Percentiles rank a stretch among this genome's conserved stretches.
phyloP scores from a whole-genome alignment of 805 yeast species.

The Nematodospora valgi region DNA sequence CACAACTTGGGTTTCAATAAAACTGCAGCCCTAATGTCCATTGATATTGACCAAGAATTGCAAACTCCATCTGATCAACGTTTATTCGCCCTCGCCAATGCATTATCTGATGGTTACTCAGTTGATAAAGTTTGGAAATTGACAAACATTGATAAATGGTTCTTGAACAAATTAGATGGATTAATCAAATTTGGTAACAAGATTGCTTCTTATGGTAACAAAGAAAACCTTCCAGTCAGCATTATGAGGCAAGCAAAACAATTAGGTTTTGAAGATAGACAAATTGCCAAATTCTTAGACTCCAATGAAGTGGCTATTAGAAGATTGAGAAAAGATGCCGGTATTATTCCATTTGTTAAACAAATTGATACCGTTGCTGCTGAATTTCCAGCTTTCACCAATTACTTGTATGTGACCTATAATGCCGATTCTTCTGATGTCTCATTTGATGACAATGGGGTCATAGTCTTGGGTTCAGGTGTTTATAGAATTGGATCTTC shows the following conservation, averaged over 20 bases:
- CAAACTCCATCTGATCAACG: conserved; percentile 98
- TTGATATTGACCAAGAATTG: conserved; percentile 88
- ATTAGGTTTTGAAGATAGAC: conserved; percentile 95
- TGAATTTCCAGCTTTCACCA: conserved; percentile 95
- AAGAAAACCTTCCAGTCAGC: conserved; percentile 58
- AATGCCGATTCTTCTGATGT: conserved; percentile 88
- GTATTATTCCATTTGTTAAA: conserved; percentile 87
- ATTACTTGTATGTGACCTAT: conserved; percentile 91
- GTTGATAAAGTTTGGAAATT: conserved; percentile 90
- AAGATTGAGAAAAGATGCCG: conserved; percentile 80
- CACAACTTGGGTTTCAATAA: conserved; percentile 91
- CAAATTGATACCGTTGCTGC: conserved; percentile 99
- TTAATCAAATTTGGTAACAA: conserved; percentile 69
- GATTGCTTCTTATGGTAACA: conserved; percentile 53
- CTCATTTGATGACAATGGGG: conserved; percentile 86
- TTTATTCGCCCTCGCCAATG: conserved; percentile 94
- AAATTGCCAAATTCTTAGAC: conserved; percentile 81
- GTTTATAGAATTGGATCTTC: conserved; percentile 98
- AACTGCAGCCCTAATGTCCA: conserved; percentile 80
- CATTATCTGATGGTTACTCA: conserved; percentile 80
- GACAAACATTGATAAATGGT: conserved; percentile 95
- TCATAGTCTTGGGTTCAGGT: conserved; percentile 96
- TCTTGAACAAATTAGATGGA: conserved; percentile 78
- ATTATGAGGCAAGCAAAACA: conserved; percentile 86
- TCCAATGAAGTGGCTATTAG: conserved; percentile 93